phyloP scores from a whole-genome alignment of 2,329 filamentous ascomycete genomes.

The Colletotrichum shisoi region DNA sequence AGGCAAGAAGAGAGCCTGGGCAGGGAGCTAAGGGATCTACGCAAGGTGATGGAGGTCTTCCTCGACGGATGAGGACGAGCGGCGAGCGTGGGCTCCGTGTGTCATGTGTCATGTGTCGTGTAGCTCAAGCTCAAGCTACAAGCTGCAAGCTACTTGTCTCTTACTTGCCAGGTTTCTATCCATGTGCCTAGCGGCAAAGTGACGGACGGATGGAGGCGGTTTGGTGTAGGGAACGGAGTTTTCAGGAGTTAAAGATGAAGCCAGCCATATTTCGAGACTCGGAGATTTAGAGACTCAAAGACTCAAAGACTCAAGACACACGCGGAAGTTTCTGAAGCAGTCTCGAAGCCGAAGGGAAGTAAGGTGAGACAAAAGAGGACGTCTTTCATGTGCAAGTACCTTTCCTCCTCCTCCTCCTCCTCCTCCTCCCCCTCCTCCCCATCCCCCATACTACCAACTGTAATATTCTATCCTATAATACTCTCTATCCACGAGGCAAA shows the following conservation, averaged over 20 bases:
- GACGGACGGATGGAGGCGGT: conserved; percentile 8
- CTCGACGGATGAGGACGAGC: conserved; percentile 42
- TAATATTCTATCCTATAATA: neutral
- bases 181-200: conserved; percentile 10
- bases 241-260: conserved; percentile 8
- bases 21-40: conserved; percentile 47
- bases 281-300: neutral
- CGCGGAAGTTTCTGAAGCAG: conserved; percentile 6
- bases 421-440: too few species aligned
- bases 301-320: too few species aligned
- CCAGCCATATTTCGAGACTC: conserved; percentile 10
- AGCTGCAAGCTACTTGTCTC: conserved; percentile 8
- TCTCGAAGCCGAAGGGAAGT: conserved; percentile 29
- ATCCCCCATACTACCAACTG: too few species aligned
- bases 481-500: conserved; percentile 29
- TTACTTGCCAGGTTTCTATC: neutral
- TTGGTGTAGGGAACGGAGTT: neutral
- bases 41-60: conserved; percentile 48
- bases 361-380: conserved; percentile 36
- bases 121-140: conserved; percentile 1
- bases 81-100: too few species aligned
- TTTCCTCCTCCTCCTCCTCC: neutral
- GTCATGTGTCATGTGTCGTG: too few species aligned
- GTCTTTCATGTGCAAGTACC: conserved; percentile 37
- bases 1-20: conserved; percentile 48